A percentile compares a stretch with the other conserved stretches of the same genome.
These are phyloP conservation scores for Extremus antarcticus DNA, from an alignment of 495 filamentous ascomycete genomes.

Conservation along the genomic window DNA sequence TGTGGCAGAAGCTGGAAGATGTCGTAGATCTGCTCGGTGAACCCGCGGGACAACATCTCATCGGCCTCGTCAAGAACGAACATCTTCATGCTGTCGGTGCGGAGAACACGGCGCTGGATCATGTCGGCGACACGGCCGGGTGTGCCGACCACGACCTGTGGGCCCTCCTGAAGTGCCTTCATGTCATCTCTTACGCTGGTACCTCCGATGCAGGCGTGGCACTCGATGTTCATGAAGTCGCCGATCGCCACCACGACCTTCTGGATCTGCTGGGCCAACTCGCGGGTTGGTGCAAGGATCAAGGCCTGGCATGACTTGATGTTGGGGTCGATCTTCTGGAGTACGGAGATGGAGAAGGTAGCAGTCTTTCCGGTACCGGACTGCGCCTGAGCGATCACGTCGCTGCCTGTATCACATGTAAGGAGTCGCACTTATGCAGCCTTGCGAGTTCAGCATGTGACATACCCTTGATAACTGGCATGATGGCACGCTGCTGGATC, in stretches of 20 bases:
- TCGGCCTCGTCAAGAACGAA: slow-evolving; percentile 98
- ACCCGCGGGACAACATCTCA: slow-evolving; percentile 96
- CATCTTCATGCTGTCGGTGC: slow-evolving; percentile 96
- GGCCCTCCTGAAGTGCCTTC: slow-evolving; percentile 87
- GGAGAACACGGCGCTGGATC: slow-evolving; percentile 92
- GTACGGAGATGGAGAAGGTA: slow-evolving; percentile 95
- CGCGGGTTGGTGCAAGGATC: slow-evolving; percentile 92
- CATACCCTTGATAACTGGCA: slow-evolving; percentile 99
- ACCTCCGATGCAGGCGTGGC: slow-evolving; percentile 98
- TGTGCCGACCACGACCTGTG: slow-evolving; percentile 92
- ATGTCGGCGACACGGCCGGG: slow-evolving; percentile 97
- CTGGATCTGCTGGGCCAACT: slow-evolving; percentile 97
- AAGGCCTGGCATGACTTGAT: slow-evolving; percentile 89
- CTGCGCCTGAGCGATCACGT: slow-evolving; percentile 98
- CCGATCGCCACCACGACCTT: slow-evolving; percentile 96
- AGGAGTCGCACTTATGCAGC: background rate
- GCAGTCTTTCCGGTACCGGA: slow-evolving; percentile 99
- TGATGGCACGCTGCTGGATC: slow-evolving; percentile 98
- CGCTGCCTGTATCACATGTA: slow-evolving; percentile 55
- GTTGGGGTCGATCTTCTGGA: slow-evolving; percentile 93
- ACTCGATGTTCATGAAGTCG: slow-evolving; percentile 98
- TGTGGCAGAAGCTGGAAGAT: slow-evolving; percentile 97
- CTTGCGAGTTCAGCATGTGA: slow-evolving; percentile 13
- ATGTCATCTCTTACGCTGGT: slow-evolving; percentile 97
- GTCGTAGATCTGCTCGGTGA: slow-evolving; percentile 99